A percentile compares a stretch with the other conserved stretches of the same genome.
These are phyloP conservation scores for Colletotrichum echinochloae DNA, from an alignment of 2,329 filamentous ascomycete species.

Conservation along the genomic window DNA sequence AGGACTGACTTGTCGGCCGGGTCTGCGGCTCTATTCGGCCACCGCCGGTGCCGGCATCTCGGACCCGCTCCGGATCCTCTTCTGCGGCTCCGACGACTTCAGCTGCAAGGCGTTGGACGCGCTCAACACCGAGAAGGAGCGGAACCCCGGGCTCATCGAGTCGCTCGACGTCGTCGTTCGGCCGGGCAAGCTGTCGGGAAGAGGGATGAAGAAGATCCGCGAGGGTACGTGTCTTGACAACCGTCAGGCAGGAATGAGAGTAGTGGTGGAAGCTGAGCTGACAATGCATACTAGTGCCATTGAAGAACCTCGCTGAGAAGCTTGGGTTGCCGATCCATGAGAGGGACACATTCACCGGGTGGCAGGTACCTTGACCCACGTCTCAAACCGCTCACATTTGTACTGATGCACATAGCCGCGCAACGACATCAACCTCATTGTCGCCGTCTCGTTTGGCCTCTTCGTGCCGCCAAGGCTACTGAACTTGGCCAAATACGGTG, in stretches of 20 bases:
- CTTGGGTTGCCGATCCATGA: constrained; percentile 78
- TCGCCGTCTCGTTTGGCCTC: constrained; percentile 95
- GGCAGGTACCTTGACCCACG: constrained; percentile 68
- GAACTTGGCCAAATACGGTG: constrained; percentile 78
- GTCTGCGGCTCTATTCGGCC: constrained; percentile 23
- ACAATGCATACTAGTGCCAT: constrained; percentile 70
- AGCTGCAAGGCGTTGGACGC: constrained; percentile 82
- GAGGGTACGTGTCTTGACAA: constrained; percentile 64
- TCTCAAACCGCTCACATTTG: background rate
- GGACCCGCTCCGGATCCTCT: constrained; percentile 83
- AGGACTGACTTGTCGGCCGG: background rate
- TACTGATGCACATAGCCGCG: constrained; percentile 62
- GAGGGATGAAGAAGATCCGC: constrained; percentile 76
- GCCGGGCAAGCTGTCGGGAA: constrained; percentile 81
- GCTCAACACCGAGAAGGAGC: constrained; percentile 70
- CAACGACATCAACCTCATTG: constrained; percentile 76
- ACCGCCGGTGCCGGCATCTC: constrained; percentile 44
- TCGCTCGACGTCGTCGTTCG: constrained; percentile 90
- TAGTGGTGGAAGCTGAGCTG: background rate
- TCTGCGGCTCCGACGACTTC: constrained; percentile 94
- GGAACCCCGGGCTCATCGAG: constrained; percentile 67
- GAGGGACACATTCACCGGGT: constrained; percentile 84
- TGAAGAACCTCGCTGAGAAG: constrained; percentile 73
- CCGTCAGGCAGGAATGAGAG: background rate
- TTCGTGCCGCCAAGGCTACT: constrained; percentile 86